phyloP scores from a whole-genome alignment of 2,329 filamentous ascomycete genomes.

The Colletotrichum noveboracense region DNA sequence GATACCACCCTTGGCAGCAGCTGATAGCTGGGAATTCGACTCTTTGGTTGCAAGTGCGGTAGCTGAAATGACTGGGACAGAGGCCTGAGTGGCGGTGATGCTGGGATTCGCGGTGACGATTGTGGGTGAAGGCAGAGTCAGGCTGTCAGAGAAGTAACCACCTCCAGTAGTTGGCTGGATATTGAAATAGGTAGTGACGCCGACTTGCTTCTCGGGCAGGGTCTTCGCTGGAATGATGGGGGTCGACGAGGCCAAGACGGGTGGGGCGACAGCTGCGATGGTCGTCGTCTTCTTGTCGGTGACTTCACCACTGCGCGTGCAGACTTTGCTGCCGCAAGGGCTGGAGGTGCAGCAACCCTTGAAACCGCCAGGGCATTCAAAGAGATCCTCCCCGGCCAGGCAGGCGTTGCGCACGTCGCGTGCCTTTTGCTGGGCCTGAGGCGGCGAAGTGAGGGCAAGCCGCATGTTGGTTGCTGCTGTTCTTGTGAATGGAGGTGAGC shows the following conservation, averaged over 20 bases:
- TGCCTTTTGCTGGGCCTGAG: not conserved
- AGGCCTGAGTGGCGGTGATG: not conserved
- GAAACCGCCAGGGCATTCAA: slow-evolving; percentile 40
- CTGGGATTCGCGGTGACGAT: not conserved
- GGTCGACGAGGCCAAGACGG: not conserved
- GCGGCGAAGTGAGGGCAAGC: not conserved
- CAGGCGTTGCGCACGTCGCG: slow-evolving; percentile 27
- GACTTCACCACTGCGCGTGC: slow-evolving; percentile 31
- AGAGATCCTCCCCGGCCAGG: slow-evolving; percentile 35
- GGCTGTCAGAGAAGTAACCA: not conserved
- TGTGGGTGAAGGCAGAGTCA: not conserved
- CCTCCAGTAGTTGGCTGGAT: not conserved
- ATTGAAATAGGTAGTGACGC: not conserved
- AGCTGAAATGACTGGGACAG: not conserved
- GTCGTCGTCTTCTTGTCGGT: not conserved
- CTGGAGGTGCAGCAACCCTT: slow-evolving; percentile 51
- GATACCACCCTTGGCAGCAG: not conserved
- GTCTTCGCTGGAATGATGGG: not conserved
- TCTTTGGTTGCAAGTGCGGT: not conserved
- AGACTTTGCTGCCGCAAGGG: slow-evolving; percentile 39
- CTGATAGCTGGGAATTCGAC: not conserved
- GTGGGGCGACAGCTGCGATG: slow-evolving; percentile 9
- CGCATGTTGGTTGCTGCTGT: slow-evolving; percentile 1
- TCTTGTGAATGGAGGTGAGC: not conserved
- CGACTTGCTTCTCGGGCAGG: not conserved